Evolutionary conservation across 345 rosid species (phyloP).

Genomic region (Xanthoceras sorbifolium): DNA sequence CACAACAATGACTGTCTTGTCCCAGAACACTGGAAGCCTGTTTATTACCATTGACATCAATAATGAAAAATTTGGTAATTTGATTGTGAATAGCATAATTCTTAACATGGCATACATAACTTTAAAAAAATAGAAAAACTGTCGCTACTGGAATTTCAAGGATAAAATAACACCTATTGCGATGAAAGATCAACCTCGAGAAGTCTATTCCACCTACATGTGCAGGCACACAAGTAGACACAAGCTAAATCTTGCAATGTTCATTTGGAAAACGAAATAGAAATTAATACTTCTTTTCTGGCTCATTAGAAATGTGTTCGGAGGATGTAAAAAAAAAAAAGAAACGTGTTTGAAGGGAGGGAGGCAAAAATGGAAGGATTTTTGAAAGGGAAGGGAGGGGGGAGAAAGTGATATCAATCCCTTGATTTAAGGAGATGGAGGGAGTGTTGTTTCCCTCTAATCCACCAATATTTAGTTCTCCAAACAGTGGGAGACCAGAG

Average conservation of each 20-base stretch:
- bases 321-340: too few species aligned
- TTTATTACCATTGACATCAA: slow-evolving; percentile 13
- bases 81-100: not conserved
- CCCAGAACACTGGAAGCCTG: slow-evolving; percentile 99
- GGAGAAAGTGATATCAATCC: not conserved
- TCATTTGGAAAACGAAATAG: not conserved
- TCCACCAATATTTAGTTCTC: not conserved
- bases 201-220: not conserved
- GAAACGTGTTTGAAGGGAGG: too few species aligned
- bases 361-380: not conserved
- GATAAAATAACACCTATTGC: not conserved
- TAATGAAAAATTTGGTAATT: not conserved
- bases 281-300: not conserved
- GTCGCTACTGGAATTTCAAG: not conserved
- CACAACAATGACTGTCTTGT: slow-evolving; percentile 83
- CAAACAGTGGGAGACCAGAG: not conserved
- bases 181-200: too few species aligned
- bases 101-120: not conserved
- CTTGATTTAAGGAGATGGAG: not conserved
- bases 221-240: not conserved
- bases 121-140: not conserved
- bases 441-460: not conserved
- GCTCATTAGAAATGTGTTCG: not conserved
- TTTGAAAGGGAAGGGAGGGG: not conserved
- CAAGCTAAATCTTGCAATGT: not conserved